Base-by-base conservation (phyloP, 2,329 filamentous ascomycete species). In the Sporothrix brunneoviolacea region DNA sequence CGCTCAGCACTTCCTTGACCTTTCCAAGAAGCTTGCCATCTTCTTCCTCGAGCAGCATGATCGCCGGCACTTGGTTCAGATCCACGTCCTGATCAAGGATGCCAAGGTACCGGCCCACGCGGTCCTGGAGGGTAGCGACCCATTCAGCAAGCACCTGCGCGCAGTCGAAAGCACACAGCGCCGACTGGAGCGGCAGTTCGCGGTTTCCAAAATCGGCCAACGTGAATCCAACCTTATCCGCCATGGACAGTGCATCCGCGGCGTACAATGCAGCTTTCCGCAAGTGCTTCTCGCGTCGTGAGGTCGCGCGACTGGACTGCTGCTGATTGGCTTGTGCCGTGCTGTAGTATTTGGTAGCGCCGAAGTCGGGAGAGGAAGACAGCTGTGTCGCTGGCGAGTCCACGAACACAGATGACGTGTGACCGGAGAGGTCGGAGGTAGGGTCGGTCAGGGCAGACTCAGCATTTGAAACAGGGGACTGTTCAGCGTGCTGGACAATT, bases 201-300 rank as follows among this genome's bases (percentile, higher is more conserved):
- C 88, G 79, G 48, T 86, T 90, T 1, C 83, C 85, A 54, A 88
- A 84, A 56, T 95, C 90, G 8, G 87, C 84, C 68, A 91, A 93
- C 0, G 88, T 89, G 24, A 91, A 81, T 1, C 89, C 89, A 12
- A 93, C 77, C 62, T 86, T 91, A 64, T 94, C 87, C 2, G 89
- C 86, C 81, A 93, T 93, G 24, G 83, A 82, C 8, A 98, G 78
- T 0, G 91, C 95, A 65, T 96, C 90, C 1, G 89, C 90, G 1
- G 93, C 93, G 62, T 95, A 95, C 63, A 90, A 94, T 0, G 91
- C 93, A n/a, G 93, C 93, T 65, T 91, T 94, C 38, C 91, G 84
- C 18, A 97, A 75, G 61, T 95, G 88, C 57, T 84, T 86, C 68
- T 98, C 91, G 3, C 90, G 84, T 52, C 86, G 84, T 0, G 86